Conservation (phyloP, 2,329 filamentous ascomycete species). For the Fusarium sp. region DNA sequence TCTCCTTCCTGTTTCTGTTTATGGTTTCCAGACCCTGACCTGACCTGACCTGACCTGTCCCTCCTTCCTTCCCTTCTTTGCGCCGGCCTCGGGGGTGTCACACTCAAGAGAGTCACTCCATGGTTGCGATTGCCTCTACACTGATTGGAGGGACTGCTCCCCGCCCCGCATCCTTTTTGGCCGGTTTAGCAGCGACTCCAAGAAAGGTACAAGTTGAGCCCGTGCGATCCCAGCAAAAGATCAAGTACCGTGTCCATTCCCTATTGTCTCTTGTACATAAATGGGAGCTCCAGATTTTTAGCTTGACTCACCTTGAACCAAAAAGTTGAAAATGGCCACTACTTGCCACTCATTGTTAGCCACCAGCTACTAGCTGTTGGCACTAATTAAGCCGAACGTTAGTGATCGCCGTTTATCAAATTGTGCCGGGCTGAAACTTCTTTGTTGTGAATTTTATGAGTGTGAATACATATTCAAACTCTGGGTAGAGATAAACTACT, state of each 20-base stretch:
- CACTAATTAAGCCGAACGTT: conserved; percentile 17
- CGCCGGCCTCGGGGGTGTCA: conserved; percentile 47
- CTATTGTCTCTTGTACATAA: conserved; percentile 12
- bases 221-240: conserved; percentile 17
- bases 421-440: conserved; percentile 7
- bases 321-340: conserved; percentile 2
- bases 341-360: conserved; percentile 10
- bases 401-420: not conserved
- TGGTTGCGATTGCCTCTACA: conserved; percentile 41
- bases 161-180: conserved; percentile 28
- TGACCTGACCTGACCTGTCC: conserved; percentile 42
- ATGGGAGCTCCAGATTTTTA: conserved; percentile 13
- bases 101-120: conserved; percentile 37
- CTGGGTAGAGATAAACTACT: not conserved
- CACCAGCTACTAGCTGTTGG: not conserved
- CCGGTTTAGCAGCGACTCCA: conserved; percentile 25
- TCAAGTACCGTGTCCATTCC: conserved; percentile 20
- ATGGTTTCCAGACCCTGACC: conserved; percentile 36
- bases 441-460: conserved; percentile 2
- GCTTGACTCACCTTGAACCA: conserved; percentile 26
- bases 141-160: conserved; percentile 40
- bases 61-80: conserved; percentile 35
- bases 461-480: not conserved
- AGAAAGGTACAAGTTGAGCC: conserved; percentile 12
- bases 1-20: not conserved